Evolutionary conservation across 768 basidiomycete species (phyloP), one percentile per base, ranked within the genome.

Genomic region (Tulasnella sp.): DNA sequence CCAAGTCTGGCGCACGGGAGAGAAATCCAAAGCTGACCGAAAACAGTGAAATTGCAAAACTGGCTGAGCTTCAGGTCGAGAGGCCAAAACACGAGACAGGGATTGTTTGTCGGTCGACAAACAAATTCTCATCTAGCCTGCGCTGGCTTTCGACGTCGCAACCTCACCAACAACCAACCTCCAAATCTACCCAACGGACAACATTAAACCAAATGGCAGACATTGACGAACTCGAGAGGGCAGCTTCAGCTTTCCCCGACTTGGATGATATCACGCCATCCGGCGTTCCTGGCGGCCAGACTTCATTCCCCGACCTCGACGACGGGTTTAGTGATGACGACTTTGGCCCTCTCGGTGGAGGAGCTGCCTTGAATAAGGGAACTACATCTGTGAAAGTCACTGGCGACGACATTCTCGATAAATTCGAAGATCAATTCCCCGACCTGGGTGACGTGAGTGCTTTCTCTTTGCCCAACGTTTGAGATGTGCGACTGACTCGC

Each of bases 381-480:
- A 82, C 83, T 52, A 85, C 86, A n/a, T 85, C 87, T 12, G 91
- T 96, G 74, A 93, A 88, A 80, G 90, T 94, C 52, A 96, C 93
- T 0, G 93, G 93, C 0, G 89, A 93, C 80, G 92, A 94, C 78
- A 92, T 93, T 79, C 87, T 96, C 77, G 91, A 93, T 76, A 89
- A 91, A 82, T 96, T 96, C 79, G 90, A 94, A 83, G 91, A 84
- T 82, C 89, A 93, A 76, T 96, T 95, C 82, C 94, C 94, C 0
- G 94, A 92, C 72, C 87, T 96, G 78, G 90, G 90, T 72, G 72
- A 76, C 74, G 80, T 80, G 72, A 58, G 79, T 42, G 72, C 77
- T 52, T n/a, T n/a, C 12, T 25, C 42, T 22, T 71, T 34, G 3
- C 31, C 11, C 69, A 71, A 42, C 15, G 19, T 34, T 9, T 17